Evolutionary conservation across 2,329 filamentous ascomycete species (phyloP), one percentile per base, ranked within the genome.

Genomic region (Tolypocladium pustulatum): DNA sequence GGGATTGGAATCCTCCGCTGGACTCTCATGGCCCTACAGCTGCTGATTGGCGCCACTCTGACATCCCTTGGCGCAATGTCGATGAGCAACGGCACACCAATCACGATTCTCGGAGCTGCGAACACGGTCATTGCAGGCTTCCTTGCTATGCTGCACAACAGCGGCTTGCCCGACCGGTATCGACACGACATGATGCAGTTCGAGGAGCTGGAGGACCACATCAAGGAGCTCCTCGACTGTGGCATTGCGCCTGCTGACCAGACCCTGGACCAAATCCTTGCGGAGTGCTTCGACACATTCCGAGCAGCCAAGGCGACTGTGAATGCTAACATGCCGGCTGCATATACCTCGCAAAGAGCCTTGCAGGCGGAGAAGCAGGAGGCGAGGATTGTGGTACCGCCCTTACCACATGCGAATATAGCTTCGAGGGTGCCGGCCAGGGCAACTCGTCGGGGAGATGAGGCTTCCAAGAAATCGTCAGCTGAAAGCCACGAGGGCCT

Each of bases 61-160:
- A 82, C 80, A 0, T 78, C 78, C 5, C 73, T 82, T 13, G 79
- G 79, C 6, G 75, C 78, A 8, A 64, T 76, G 56, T 69, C 74
- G 9, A 59, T 64, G 30, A 59, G 67, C 15, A 58, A 73, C 15
- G 74, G 75, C 15, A 74, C 70, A 1, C 67, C 72, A 20, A 79
- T 82, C 58, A 81, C 79, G 2, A 60, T 76, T n/a, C 73, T 82
- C 9, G 79, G 77, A 1, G 78, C 77, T 7, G 63, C 74, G 59
- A 81, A 81, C 65, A 82, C 80, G 0, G 67, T 79, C 58, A 71
- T 76, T 46, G 77, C 80, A 9, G 80, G 80, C 1, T 64, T 81
- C 8, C 70, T 82, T 5, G 80, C 78, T 3, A 69, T 82, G 20
- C 63, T 82, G 59, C 78, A 81, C 67, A 82, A 82, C 64, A 81